Percentiles rank a stretch among this genome's conserved stretches.
Evolutionary conservation across 768 basidiomycete species (phyloP).

Genomic region (Trametes cingulata): DNA sequence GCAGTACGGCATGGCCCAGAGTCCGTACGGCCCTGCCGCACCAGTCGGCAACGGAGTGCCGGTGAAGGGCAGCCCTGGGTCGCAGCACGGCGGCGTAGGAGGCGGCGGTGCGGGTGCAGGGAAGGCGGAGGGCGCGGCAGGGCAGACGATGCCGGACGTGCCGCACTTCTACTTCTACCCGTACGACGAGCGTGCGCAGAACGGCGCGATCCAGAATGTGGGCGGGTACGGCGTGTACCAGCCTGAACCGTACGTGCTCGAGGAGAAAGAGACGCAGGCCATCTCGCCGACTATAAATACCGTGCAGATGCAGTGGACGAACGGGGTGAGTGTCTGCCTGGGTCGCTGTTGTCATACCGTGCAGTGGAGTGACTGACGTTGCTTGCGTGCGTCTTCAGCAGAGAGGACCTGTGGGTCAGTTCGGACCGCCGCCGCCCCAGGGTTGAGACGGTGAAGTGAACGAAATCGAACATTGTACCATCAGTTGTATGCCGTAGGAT

Average conservation of each 20-base stretch:
- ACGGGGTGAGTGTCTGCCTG: conserved; percentile 11
- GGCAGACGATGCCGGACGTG: conserved; percentile 57
- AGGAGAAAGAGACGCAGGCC: conserved; percentile 51
- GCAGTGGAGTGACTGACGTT: neutral
- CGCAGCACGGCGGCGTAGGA: neutral
- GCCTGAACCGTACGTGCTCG: conserved; percentile 65
- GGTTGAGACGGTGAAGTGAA: neutral
- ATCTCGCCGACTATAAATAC: conserved; percentile 17
- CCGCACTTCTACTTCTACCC: conserved; percentile 75
- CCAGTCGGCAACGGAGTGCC: conserved; percentile 4
- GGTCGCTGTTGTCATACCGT: neutral
- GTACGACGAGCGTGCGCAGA: conserved; percentile 45
- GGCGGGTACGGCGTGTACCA: conserved; percentile 53
- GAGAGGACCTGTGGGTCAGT: neutral
- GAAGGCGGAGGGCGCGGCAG: conserved; percentile 13
- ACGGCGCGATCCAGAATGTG: conserved; percentile 25
- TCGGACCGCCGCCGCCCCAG: neutral
- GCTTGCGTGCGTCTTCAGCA: neutral
- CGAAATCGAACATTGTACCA: neutral
- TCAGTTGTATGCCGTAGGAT: conserved; percentile 12
- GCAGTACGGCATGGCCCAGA: conserved; percentile 29
- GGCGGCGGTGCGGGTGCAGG: neutral
- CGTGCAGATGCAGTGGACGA: conserved; percentile 30
- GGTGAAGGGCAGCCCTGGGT: conserved; percentile 15
- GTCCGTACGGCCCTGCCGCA: conserved; percentile 31